Conservation (phyloP, 495 filamentous ascomycete genomes). For the Cudoniella acicularis region DNA sequence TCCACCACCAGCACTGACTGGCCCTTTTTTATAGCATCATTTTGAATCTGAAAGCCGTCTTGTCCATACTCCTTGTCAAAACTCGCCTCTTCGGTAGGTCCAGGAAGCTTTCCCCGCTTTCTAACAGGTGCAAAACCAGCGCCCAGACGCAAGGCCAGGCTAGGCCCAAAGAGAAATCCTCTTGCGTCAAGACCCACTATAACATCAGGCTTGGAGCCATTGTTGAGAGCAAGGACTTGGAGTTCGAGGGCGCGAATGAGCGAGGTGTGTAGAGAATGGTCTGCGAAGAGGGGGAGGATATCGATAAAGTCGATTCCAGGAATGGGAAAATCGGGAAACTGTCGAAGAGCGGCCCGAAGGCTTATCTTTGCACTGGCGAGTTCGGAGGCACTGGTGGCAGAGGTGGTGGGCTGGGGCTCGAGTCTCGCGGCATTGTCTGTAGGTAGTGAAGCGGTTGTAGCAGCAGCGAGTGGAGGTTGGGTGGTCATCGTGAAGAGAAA, state of each 20-base stretch:
- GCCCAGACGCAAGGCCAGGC: conserved; percentile 77
- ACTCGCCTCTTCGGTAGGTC: conserved; percentile 72
- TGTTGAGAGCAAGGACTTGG: conserved; percentile 58
- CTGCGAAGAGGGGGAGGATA: conserved; percentile 93
- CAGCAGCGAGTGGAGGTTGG: conserved; percentile 10
- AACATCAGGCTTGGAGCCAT: conserved; percentile 69
- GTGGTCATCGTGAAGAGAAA: conserved; percentile 59
- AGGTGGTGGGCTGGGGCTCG: conserved; percentile 47
- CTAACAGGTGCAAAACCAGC: conserved; percentile 92
- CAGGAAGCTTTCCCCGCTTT: conserved; percentile 96
- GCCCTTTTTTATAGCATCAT: conserved; percentile 74
- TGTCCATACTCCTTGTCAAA: conserved; percentile 96
- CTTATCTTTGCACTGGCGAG: conserved; percentile 90
- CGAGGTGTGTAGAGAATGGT: conserved; percentile 66
- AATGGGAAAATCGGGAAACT: conserved; percentile 88
- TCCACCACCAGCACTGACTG: conserved; percentile 92
- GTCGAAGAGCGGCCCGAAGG: conserved; percentile 44
- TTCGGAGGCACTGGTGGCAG: conserved; percentile 77
- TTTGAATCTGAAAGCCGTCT: conserved; percentile 96
- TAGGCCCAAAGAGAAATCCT: conserved; percentile 93
- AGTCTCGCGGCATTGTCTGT: conserved; percentile 51
- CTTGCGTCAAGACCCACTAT: conserved; percentile 91
- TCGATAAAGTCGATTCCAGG: conserved; percentile 97
- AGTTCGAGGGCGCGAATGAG: conserved; percentile 86
- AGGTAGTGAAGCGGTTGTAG: conserved; percentile 19